Evolutionary conservation across 2,329 filamentous ascomycete species (phyloP), one percentile per base, ranked within the genome.

Genomic region (Zasmidium angulare): DNA sequence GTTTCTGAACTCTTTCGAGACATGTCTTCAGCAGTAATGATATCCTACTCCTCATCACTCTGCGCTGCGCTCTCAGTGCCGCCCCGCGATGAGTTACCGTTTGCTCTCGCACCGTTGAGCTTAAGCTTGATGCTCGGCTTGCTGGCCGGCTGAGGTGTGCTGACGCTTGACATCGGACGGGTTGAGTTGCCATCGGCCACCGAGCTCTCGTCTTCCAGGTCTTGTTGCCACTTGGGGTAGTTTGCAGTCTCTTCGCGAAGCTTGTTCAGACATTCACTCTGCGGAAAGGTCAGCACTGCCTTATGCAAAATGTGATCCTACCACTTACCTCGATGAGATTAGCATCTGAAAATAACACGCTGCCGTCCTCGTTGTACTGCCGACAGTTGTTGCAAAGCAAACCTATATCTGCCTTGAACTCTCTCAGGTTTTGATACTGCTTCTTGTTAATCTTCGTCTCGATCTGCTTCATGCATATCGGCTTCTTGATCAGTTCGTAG

Each of bases 401-500:
- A 53, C 87, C 85, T 63, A 99, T 87, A 71, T 99, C 96, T 66
- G 85, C 86, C 56, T 86, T 84, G 82, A 99, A 86, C 68, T 93
- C 90, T 71, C 85, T 86, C 61, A 97, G 77, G 70, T 84, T 89
- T 67, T 85, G 86, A 76, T 99, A 99, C 72, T 97, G 91, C 71
- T 96, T 91, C 76, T 91, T 93, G 80, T 96, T 97, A 79, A 99
- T 96, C 81, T 91, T 93, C 73, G 89, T 90, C 73, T 91, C 87
- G 71, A 99, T 96, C 74, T 92, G 88, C 68, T 96, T 95, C 89
- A 98, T 96, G 72, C 90, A 93, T 71, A 99, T 97, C 0, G 95
- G 95, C 56, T 88, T 89, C 72, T 89, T 86, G 74, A 99, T 99
- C 75, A 97, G 86, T 72, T 93, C 79, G 74, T 97, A 99, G 79